Percentiles rank a stretch among this genome's conserved stretches.
Conservation (phyloP, 2,329 filamentous ascomycete genomes). For the Penicillium freii region DNA sequence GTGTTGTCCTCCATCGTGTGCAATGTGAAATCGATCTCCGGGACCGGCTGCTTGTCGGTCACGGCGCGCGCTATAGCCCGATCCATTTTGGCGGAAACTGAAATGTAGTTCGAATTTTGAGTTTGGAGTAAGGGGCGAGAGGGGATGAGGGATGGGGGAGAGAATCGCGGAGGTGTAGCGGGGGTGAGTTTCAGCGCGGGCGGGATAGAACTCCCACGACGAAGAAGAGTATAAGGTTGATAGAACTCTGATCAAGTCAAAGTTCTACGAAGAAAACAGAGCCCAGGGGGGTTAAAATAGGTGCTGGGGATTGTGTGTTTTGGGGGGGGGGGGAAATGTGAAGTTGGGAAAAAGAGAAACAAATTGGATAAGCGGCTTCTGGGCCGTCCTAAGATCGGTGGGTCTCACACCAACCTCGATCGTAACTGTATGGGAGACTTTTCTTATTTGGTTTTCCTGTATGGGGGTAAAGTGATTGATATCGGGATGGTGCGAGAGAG, state of each 20-base stretch:
- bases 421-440: background rate
- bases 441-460: background rate
- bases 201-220: conserved; percentile 14
- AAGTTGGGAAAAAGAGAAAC: conserved; percentile 28
- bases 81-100: conserved; percentile 38
- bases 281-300: background rate
- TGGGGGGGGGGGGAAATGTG: conserved; percentile 10
- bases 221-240: conserved; percentile 5
- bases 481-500: background rate
- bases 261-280: background rate
- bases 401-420: conserved; percentile 10
- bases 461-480: background rate
- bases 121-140: conserved; percentile 8
- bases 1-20: conserved; percentile 97
- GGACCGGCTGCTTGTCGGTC: conserved; percentile 88
- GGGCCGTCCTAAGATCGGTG: conserved; percentile 12
- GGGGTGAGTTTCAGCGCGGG: conserved; percentile 12
- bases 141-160: background rate
- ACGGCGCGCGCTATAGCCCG: conserved; percentile 75
- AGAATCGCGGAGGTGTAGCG: conserved; percentile 16
- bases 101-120: conserved; percentile 1
- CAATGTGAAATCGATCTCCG: conserved; percentile 97
- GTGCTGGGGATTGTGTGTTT: conserved; percentile 15
- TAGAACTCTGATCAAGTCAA: background rate
- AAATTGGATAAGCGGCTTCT: conserved; percentile 23